phyloP scores from a whole-genome alignment of 2,329 filamentous ascomycete species.

The Mycosphaerella sp. region DNA sequence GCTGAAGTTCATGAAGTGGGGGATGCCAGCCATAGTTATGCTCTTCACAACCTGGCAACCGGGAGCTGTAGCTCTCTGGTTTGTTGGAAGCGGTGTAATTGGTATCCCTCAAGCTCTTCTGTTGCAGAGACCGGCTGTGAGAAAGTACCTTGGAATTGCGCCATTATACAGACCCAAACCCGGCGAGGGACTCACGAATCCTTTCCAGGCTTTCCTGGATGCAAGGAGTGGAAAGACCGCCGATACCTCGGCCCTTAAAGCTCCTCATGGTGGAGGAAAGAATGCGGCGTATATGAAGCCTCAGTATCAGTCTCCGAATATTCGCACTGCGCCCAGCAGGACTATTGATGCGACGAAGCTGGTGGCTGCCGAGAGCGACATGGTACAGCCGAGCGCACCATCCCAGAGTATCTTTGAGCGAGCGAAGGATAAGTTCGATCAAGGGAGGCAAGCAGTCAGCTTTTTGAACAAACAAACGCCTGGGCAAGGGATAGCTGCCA shows the following conservation, averaged over 20 bases:
- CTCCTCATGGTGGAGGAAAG: conserved; percentile 8
- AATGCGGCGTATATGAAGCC: conserved; percentile 21
- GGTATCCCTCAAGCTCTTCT: conserved; percentile 37
- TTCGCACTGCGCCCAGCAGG: conserved; percentile 6
- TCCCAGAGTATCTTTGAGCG: conserved; percentile 11
- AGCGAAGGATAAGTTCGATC: conserved; percentile 4
- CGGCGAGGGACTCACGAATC: background rate
- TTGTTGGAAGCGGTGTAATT: conserved; percentile 44
- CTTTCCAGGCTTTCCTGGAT: conserved; percentile 3
- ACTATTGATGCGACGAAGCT: conserved; percentile 19
- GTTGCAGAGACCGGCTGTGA: conserved; percentile 35
- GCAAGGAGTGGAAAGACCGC: background rate
- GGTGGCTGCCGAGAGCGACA: conserved; percentile 14
- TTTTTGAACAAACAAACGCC: conserved; percentile 1
- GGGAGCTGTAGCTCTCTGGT: conserved; percentile 57
- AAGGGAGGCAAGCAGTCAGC: background rate
- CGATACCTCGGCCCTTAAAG: background rate
- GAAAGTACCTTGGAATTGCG: conserved; percentile 36
- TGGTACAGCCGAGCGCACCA: conserved; percentile 17
- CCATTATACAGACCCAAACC: conserved; percentile 31
- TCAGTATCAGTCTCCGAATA: conserved; percentile 19
- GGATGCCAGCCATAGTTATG: conserved; percentile 50
- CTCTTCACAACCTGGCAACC: conserved; percentile 51
- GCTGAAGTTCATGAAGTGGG: conserved; percentile 40
- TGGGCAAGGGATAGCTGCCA: conserved; percentile 10